Base-by-base conservation (phyloP, 202 grass and related monocot genomes). In the Dendrocalamus latiflorus region DNA sequence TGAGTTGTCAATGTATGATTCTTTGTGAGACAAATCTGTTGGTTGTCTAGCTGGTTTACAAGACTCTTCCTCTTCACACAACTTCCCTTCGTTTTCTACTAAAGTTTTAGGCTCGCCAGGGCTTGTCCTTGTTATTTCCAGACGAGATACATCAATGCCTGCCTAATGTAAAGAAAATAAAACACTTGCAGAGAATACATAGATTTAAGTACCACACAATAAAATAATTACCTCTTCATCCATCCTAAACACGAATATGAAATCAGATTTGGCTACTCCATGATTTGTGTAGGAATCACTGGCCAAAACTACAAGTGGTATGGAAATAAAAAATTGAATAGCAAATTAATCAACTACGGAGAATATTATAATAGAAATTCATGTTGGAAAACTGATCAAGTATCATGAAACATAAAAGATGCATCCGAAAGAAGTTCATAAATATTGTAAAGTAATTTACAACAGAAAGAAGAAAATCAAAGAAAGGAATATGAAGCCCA, bases 151-250 rank as follows among this genome's bases (percentile, higher is more conserved):
- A 77, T 63, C 70, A 80, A 68, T 17, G 62, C 75, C 93, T 98
- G 68, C 74, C 95, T 98, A 84, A 91, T 83, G 61, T 73, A 89
- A 71, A 88, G 65, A 54, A 88, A 83, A 87, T 85, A 82, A 74
- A 87, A 75, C 33, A 25, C 30, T 80, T 80, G 78, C 34, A 69
- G 42, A 86, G 1, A 77, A 79, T 64, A 84, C 21, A 54, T 57
- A 55, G 34, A 74, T 68, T 78, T 77, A 60, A 81, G 72, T 54
- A 61, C 28, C 21, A 82, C 14, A 48, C 11, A 69, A 82, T 30
- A 89, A 36, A 69, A 44, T 75, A 62, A 74, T 87, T 79, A 98
- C 91, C 85, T 93, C 79, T 60, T 65, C 57, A 62, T 77, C 50
- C 28, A 69, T 48, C 69, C 54, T 65, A 87, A 87, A 95, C 67